These are phyloP conservation scores for Sergeia podlipaevii DNA, from an alignment of 208 protist species.

Conservation along the genomic window DNA sequence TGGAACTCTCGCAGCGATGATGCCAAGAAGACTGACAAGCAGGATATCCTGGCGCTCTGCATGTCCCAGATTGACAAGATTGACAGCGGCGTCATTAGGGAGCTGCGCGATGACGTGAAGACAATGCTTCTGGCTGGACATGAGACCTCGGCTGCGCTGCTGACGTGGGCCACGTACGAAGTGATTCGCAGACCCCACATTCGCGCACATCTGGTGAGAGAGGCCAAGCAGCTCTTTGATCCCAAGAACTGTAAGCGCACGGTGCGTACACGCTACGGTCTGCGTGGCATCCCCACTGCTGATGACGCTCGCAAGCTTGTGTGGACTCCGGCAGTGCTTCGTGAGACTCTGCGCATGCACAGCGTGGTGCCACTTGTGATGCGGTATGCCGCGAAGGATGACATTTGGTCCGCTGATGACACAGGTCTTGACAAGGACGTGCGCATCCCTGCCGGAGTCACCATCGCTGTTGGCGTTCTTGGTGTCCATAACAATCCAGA, in stretches of 20 bases:
- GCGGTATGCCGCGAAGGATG: constrained; percentile 69
- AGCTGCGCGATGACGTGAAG: constrained; percentile 88
- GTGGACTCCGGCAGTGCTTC: constrained; percentile 77
- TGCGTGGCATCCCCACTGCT: constrained; percentile 52
- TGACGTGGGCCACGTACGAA: constrained; percentile 92
- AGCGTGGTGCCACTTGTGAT: constrained; percentile 87
- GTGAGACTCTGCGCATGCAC: constrained; percentile 83
- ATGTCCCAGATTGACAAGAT: constrained; percentile 77
- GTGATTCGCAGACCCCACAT: constrained; percentile 57
- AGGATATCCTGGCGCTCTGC: constrained; percentile 77
- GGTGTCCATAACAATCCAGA: constrained; percentile 78
- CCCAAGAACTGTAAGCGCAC: constrained; percentile 42
- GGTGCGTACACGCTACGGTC: constrained; percentile 58
- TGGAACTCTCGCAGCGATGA: constrained; percentile 50
- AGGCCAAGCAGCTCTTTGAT: constrained; percentile 73
- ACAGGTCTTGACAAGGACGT: constrained; percentile 75
- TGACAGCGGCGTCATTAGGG: constrained; percentile 39
- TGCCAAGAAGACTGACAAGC: constrained; percentile 26
- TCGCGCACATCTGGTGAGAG: constrained; percentile 43
- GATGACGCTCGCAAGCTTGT: constrained; percentile 56
- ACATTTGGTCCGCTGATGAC: constrained; percentile 62
- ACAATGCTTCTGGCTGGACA: constrained; percentile 89
- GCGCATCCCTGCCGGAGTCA: constrained; percentile 67
- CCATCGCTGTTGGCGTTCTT: constrained; percentile 75
- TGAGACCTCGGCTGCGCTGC: constrained; percentile 84